Evolutionary conservation across 176 grass and related monocot genomes (phyloP).

Genomic region (Oryza meyeriana): DNA sequence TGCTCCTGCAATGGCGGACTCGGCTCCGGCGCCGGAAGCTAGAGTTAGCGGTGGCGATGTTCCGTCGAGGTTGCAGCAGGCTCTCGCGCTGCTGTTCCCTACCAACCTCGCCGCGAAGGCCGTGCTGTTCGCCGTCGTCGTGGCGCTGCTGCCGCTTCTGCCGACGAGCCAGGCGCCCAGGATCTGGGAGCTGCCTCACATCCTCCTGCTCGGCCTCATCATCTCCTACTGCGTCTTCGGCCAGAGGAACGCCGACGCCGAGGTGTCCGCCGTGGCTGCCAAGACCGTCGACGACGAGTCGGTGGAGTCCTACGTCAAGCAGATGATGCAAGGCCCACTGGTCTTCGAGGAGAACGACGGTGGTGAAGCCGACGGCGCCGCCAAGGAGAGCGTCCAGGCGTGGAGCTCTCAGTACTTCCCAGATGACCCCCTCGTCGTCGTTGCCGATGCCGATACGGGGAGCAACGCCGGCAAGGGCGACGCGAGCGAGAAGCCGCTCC

Average conservation of each 20-base stretch:
- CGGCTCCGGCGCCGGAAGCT: neutral
- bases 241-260: conserved; percentile 50
- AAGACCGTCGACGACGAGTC: conserved; percentile 30
- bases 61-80: conserved; percentile 20
- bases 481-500: conserved; percentile 34
- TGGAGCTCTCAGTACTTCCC: conserved; percentile 59
- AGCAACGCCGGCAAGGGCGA: conserved; percentile 10
- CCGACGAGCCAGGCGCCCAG: conserved; percentile 39
- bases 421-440: conserved; percentile 46
- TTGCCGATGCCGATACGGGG: neutral
- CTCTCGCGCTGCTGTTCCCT: conserved; percentile 37
- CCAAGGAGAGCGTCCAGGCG: conserved; percentile 30
- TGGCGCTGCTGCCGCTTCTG: conserved; percentile 63
- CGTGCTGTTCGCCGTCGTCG: conserved; percentile 47
- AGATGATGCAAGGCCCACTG: conserved; percentile 53
- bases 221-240: conserved; percentile 78
- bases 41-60: neutral
- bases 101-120: conserved; percentile 55
- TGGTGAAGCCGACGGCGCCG: neutral
- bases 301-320: conserved; percentile 46
- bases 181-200: conserved; percentile 76
- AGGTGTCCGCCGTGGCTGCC: neutral
- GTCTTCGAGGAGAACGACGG: conserved; percentile 21
- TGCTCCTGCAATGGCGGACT: conserved; percentile 25
- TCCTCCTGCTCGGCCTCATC: conserved; percentile 72